A percentile compares a stretch with the other conserved stretches of the same genome.
These are phyloP conservation scores for Oryza officinalis DNA, from an alignment of 176 grass and related monocot genomes.

Conservation along the genomic window DNA sequence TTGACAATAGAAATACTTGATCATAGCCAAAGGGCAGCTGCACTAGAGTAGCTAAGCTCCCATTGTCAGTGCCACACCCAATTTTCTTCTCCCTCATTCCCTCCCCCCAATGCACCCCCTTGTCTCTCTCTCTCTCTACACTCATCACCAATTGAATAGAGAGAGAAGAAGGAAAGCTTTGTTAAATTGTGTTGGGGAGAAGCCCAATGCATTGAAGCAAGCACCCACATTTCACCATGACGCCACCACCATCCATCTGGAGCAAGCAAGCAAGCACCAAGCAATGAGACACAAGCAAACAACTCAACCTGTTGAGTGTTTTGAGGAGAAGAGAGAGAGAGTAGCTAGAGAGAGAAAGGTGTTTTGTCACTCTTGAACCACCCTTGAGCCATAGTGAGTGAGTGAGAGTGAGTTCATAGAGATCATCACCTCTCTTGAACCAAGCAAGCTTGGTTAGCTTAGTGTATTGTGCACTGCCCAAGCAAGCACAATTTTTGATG, in stretches of 20 bases:
- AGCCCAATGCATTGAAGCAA: constrained; percentile 41
- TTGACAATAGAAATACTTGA: background rate
- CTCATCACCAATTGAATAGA: background rate
- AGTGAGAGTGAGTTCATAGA: constrained; percentile 34
- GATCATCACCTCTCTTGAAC: constrained; percentile 31
- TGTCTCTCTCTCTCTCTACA: background rate
- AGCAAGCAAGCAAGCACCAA: background rate
- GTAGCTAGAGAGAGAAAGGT: background rate
- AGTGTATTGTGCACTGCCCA: constrained; percentile 71
- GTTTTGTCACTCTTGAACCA: too few species aligned
- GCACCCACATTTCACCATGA: constrained; percentile 40
- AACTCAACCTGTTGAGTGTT: constrained; percentile 36
- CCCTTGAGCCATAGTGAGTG: too few species aligned
- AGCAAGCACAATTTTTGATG: constrained; percentile 65
- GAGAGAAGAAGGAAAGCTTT: background rate
- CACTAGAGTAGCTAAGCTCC: background rate
- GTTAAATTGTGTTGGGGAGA: background rate
- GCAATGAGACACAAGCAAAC: constrained; percentile 39
- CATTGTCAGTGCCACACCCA: constrained; percentile 39
- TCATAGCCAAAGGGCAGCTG: background rate
- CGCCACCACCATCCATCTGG: background rate
- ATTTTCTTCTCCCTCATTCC: constrained; percentile 23
- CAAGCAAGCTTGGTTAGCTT: background rate
- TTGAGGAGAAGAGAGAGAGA: constrained; percentile 44
- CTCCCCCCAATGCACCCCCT: constrained; percentile 39